Evolutionary conservation across 148 eudicot genomes (phyloP).

Genomic region (Nyssa sinensis): DNA sequence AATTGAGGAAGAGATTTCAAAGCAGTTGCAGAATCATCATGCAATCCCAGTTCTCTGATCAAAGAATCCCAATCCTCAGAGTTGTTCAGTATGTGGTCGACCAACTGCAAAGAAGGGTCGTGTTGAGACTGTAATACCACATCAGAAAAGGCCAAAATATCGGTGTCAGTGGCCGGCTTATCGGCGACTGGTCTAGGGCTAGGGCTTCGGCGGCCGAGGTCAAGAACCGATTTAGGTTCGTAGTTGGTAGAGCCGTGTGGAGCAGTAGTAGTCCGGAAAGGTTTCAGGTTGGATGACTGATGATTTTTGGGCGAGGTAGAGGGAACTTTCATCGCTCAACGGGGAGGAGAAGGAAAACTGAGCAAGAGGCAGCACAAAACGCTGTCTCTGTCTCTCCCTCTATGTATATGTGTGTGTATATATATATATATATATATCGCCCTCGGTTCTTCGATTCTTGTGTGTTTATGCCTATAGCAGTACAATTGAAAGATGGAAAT

Average conservation of each 20-base stretch:
- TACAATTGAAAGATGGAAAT: constrained; percentile 10
- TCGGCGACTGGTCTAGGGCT: constrained; percentile 48
- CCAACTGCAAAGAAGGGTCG: constrained; percentile 23
- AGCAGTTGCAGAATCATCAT: no score
- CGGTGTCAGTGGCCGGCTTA: constrained; percentile 6
- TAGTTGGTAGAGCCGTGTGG: constrained; percentile 11
- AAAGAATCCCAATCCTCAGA: constrained; percentile 75
- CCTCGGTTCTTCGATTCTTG: background rate
- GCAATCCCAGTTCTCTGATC: constrained; percentile 56
- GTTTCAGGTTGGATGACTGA: constrained; percentile 18
- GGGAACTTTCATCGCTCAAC: constrained; percentile 69
- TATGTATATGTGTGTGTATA: no score
- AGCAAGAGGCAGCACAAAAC: background rate
- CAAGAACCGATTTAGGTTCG: constrained; percentile 84
- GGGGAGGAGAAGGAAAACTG: no score
- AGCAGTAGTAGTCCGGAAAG: constrained; percentile 16
- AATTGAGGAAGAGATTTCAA: constrained; percentile 40
- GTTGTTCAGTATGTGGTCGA: constrained; percentile 40
- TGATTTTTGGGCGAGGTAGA: constrained; percentile 31
- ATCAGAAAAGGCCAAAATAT: background rate
- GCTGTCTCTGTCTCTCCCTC: background rate
- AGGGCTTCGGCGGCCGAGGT: constrained; percentile 51
- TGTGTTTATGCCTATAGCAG: no score
- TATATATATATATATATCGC: no score
- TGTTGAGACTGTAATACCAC: constrained; percentile 2